Evolutionary conservation across 768 basidiomycete genomes (phyloP), one percentile per base, ranked within the genome.

Genomic region (Leccinum fibrillosum): DNA sequence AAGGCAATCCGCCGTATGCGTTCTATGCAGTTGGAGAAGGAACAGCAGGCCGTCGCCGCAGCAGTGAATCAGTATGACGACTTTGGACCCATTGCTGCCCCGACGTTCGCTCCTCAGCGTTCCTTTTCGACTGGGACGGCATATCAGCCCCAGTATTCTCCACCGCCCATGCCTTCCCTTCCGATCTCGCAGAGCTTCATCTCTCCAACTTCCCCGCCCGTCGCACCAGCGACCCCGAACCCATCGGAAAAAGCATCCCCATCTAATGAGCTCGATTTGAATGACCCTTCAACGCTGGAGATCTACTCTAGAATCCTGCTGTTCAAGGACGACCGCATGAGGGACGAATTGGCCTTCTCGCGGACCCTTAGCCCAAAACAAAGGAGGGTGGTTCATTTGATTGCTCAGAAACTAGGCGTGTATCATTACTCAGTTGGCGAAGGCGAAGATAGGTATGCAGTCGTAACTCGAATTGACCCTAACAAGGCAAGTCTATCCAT

Each of bases 1-100:
- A 99, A 99, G 80, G 97, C 97, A 2, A 86, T 99, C 61, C 89
- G 95, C 62, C 84, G 97, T 60, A 99, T 99, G 95, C 88, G 92
- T 64, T 94, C 92, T 49, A 96, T 97, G 85, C 94, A 98, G 70
- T 75, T 97, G 30, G 92, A 94, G 76, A 92, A 91, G 73, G 92
- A 94, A 68, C 84, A 87, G 59, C 71, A 67, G 32, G 78, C 75
- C 0, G 63, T 49, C 0, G 60, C 57, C 0, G 65, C 50, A 0
- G 59, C 15, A 30, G 49, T 50, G 4, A 75, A 74, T 0, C 78
- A 79, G 26, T 73, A 86, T 68, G 91, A 93, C 60, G 90, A 92
- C 56, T 93, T 88, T 70, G 85, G 88, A 12, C 76, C 84, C 39
- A 77, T 85, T 39, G 71, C 74, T 21, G 67, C 79, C 11, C 72